phyloP scores from a whole-genome alignment of 2,329 filamentous ascomycete species.

The Cercospora beticola region DNA sequence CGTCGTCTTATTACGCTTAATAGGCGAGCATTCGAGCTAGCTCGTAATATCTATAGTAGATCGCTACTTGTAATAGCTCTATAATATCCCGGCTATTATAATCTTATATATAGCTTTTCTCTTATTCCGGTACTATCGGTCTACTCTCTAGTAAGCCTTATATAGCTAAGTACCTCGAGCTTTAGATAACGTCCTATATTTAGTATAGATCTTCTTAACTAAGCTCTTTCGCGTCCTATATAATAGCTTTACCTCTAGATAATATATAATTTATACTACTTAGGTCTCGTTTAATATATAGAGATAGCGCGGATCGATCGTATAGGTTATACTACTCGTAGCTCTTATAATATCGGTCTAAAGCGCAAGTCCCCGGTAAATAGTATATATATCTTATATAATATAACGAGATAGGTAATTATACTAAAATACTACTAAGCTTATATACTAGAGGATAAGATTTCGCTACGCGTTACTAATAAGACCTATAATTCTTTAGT shows the following conservation, averaged over 20 bases:
- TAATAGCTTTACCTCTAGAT: not conserved
- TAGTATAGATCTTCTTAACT: not conserved
- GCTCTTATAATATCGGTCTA: too few relatives aligned
- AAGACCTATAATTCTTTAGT: not conserved
- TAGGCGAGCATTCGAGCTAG: not conserved
- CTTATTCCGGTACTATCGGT: not conserved
- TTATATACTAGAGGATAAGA: conserved; percentile 1
- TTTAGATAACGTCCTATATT: not conserved
- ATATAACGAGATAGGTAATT: conserved; percentile 7
- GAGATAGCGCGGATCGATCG: conserved; percentile 4
- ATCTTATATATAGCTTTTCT: conserved; percentile 1
- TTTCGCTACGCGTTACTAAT: conserved; percentile 4
- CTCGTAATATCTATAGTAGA: conserved; percentile 4
- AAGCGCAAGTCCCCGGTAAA: not conserved
- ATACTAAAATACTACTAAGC: conserved; percentile 4
- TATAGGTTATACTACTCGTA: conserved; percentile 9
- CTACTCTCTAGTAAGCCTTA: conserved; percentile 9
- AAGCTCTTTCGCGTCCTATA: not conserved
- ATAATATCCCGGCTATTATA: conserved; percentile 1
- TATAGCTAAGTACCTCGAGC: not conserved
- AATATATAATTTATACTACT: conserved; percentile 1
- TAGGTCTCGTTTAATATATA: not conserved
- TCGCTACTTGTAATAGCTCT: conserved; percentile 6
- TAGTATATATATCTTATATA: not conserved
- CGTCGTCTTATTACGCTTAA: not conserved